phyloP scores from a whole-genome alignment of 371 early-diverging fungal genomes.

The Rhizopus stolonifer region DNA sequence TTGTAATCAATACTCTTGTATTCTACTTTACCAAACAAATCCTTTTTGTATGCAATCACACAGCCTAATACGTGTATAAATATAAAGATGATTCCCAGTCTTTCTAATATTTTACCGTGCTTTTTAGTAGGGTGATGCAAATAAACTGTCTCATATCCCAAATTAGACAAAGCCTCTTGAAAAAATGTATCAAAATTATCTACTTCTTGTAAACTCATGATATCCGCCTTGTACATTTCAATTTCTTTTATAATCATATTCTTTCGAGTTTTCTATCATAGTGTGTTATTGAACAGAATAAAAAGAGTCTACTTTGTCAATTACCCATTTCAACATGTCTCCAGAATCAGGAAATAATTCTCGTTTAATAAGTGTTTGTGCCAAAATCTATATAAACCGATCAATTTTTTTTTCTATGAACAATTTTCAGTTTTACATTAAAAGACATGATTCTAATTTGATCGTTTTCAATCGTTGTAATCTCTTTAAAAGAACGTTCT shows the following conservation, averaged over 20 bases:
- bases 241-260: slow-evolving; percentile 51
- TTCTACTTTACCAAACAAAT: slow-evolving; percentile 32
- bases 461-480: slow-evolving; percentile 9
- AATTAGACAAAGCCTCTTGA: slow-evolving; percentile 20
- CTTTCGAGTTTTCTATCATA: slow-evolving; percentile 32
- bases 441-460: slow-evolving; percentile 36
- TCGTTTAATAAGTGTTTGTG: slow-evolving; percentile 53
- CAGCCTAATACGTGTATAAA: slow-evolving; percentile 18
- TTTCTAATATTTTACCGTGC: slow-evolving; percentile 29
- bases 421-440: slow-evolving; percentile 25
- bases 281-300: neutral
- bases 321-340: slow-evolving; percentile 45
- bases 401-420: neutral
- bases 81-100: neutral
- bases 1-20: slow-evolving; percentile 52
- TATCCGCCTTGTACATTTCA: slow-evolving; percentile 45
- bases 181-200: slow-evolving; percentile 42
- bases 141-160: slow-evolving; percentile 35
- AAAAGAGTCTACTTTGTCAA: neutral
- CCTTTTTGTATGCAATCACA: slow-evolving; percentile 31
- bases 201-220: slow-evolving; percentile 56
- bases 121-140: slow-evolving; percentile 34
- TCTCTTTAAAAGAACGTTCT: slow-evolving; percentile 22
- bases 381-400: slow-evolving; percentile 38
- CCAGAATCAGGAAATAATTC: slow-evolving; percentile 57